Conservation (phyloP, 306 rosid species). For the Styphnolobium japonicum region DNA sequence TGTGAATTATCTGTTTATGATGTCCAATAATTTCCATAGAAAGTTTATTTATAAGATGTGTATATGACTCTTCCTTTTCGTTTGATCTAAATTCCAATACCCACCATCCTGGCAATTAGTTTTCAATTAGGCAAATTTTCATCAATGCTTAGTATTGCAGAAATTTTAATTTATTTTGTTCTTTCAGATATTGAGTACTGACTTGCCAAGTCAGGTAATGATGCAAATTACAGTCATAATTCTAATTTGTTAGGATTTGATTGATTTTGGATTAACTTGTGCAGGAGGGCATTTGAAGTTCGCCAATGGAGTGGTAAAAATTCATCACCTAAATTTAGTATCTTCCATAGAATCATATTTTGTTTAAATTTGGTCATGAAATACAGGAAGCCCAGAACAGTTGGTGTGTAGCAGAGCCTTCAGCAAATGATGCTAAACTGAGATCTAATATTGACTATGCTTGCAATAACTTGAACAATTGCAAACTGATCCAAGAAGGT, state of each 20-base stretch:
- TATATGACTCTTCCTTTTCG: not conserved
- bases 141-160: not conserved
- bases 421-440: conserved; percentile 19
- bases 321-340: not conserved
- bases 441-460: conserved; percentile 13
- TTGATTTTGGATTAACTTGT: not conserved
- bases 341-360: not conserved
- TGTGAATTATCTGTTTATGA: not conserved
- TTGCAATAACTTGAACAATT: conserved; percentile 6
- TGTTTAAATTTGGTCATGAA: not conserved
- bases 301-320: conserved; percentile 23
- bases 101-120: not conserved
- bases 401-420: conserved; percentile 42
- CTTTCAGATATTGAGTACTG: not conserved
- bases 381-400: not conserved
- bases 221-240: not conserved
- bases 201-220: not conserved
- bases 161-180: not conserved
- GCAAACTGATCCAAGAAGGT: conserved; percentile 20
- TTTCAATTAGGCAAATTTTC: not conserved
- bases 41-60: not conserved
- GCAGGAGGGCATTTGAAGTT: conserved; percentile 27
- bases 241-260: not conserved
- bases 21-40: not conserved
- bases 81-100: not conserved